These are phyloP conservation scores for Trichoderma virens DNA, from an alignment of 495 filamentous ascomycete species.

Conservation along the genomic window DNA sequence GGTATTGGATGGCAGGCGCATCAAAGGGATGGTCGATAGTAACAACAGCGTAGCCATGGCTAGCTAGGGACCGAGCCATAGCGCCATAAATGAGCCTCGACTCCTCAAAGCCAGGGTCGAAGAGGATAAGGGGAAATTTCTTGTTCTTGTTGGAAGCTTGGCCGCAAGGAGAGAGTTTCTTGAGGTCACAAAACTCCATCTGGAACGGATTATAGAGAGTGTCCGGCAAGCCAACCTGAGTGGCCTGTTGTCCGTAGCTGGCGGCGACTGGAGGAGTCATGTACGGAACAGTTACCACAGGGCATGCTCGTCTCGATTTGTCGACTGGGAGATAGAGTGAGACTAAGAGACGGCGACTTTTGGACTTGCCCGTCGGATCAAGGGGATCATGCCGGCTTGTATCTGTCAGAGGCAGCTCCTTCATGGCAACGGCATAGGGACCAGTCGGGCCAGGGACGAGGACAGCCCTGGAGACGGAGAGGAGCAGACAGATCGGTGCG, in stretches of 20 bases:
- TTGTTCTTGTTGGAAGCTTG: not conserved
- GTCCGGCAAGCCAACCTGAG: not conserved
- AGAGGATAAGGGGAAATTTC: not conserved
- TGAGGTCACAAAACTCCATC: not conserved
- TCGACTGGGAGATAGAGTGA: not conserved
- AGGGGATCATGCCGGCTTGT: not conserved
- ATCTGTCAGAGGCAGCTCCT: not conserved
- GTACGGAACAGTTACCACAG: not conserved
- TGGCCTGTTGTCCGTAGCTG: not conserved
- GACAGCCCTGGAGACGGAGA: not conserved
- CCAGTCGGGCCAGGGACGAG: not conserved
- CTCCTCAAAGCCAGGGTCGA: not conserved
- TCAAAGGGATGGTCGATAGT: not conserved
- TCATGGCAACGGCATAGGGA: not conserved
- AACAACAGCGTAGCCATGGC: not conserved
- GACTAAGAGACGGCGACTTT: not conserved
- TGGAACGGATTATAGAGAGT: not conserved
- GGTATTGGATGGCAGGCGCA: not conserved
- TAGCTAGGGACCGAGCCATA: not conserved
- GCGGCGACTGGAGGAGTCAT: not conserved
- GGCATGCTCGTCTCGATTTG: not conserved
- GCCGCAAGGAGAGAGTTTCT: not conserved
- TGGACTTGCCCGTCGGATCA: not conserved
- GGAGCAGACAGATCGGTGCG: not conserved
- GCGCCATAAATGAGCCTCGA: not conserved